Conservation (phyloP, 495 filamentous ascomycete species). For the Talaromyces trachyspermus region DNA sequence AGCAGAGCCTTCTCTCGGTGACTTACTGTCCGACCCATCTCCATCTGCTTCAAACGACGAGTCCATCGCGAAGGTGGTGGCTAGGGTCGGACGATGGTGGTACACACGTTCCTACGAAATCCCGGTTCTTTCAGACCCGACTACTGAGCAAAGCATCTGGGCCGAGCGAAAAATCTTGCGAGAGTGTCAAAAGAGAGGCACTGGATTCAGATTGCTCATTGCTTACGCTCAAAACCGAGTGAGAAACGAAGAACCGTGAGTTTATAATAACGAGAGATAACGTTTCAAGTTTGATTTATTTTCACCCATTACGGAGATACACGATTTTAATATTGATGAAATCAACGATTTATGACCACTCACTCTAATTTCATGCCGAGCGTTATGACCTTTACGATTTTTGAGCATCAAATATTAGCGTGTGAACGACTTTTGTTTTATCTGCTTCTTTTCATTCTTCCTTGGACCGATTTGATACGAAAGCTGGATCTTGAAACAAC, state of each 20-base stretch:
- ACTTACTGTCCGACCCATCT: conserved; percentile 58
- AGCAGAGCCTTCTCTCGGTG: conserved; percentile 53
- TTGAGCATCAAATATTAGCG: too few species aligned
- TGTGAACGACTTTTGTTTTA: too few species aligned
- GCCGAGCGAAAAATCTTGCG: conserved; percentile 63
- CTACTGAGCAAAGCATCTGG: conserved; percentile 64
- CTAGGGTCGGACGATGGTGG: conserved; percentile 93
- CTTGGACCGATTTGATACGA: too few species aligned
- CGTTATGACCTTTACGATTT: neutral
- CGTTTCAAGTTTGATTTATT: too few species aligned
- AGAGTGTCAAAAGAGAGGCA: conserved; percentile 80
- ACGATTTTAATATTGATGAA: too few species aligned
- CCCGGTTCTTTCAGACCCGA: conserved; percentile 45
- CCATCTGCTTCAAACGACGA: conserved; percentile 56
- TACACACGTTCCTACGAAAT: conserved; percentile 87
- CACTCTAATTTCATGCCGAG: too few species aligned
- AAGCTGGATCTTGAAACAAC: too few species aligned
- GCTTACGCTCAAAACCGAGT: conserved; percentile 81
- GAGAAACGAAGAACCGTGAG: conserved; percentile 53
- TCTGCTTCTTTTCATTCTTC: too few species aligned
- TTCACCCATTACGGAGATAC: too few species aligned
- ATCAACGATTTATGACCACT: too few species aligned
- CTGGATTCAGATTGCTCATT: conserved; percentile 83
- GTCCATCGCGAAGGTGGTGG: conserved; percentile 83
- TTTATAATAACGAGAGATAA: too few species aligned